phyloP scores from a whole-genome alignment of 2,329 filamentous ascomycete species.

The Sarocladium strictum region DNA sequence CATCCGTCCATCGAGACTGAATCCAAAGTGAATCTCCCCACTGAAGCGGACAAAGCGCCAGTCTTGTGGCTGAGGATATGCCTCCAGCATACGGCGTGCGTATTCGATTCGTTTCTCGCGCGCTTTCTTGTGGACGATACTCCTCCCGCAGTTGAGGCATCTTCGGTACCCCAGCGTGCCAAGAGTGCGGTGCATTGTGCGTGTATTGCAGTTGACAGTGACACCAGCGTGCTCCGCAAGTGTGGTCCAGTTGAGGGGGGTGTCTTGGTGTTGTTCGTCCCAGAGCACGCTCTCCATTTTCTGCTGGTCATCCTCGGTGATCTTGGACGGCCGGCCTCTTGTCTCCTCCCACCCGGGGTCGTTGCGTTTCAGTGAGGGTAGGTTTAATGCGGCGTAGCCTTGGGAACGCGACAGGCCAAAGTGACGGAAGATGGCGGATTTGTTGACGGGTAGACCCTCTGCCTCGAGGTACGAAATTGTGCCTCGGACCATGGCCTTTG shows the following conservation, averaged over 20 bases:
- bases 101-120: constrained; percentile 28
- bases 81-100: constrained; percentile 26
- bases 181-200: constrained; percentile 31
- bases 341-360: constrained; percentile 34
- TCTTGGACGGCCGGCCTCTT: constrained; percentile 28
- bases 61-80: constrained; percentile 22
- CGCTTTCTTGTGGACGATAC: constrained; percentile 23
- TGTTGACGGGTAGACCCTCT: constrained; percentile 31
- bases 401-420: constrained; percentile 32
- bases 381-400: constrained; percentile 30
- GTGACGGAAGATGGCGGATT: constrained; percentile 33
- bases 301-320: constrained; percentile 26
- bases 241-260: constrained; percentile 27
- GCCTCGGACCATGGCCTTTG: constrained; percentile 31
- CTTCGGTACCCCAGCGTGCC: constrained; percentile 29
- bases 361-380: constrained; percentile 25
- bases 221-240: constrained; percentile 28
- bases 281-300: constrained; percentile 33
- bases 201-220: constrained; percentile 24
- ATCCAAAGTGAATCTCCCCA: constrained; percentile 31
- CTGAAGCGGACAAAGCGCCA: constrained; percentile 30
- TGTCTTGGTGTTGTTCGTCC: constrained; percentile 26
- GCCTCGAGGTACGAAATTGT: constrained; percentile 34
- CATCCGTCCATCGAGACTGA: constrained; percentile 30
- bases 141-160: constrained; percentile 25